phyloP scores from a whole-genome alignment of 2,329 filamentous ascomycete species.

The Botryotinia calthae region DNA sequence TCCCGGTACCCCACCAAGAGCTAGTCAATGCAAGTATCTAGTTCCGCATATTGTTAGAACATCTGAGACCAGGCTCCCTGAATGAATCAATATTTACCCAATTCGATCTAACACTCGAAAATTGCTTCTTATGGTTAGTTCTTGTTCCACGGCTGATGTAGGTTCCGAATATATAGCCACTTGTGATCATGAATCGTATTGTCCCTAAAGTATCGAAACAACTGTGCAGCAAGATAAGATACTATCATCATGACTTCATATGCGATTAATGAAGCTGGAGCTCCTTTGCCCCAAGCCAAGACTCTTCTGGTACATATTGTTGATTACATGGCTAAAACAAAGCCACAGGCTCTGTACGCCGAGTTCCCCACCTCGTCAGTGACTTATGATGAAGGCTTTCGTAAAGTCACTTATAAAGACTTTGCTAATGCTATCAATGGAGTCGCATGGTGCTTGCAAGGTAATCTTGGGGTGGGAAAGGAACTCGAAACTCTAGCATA shows the following conservation, averaged over 20 bases:
- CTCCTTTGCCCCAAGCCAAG: not conserved
- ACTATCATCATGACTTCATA: not conserved
- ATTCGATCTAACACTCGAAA: no score
- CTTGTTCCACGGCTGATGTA: no score
- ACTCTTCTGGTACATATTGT: not conserved
- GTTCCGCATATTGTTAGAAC: no score
- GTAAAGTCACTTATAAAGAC: not conserved
- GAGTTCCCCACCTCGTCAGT: not conserved
- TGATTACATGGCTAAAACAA: not conserved
- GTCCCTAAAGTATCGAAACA: no score
- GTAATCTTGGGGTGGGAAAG: not conserved
- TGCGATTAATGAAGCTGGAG: not conserved
- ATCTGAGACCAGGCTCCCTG: no score
- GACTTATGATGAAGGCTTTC: not conserved
- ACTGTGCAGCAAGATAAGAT: no score
- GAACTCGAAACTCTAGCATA: not conserved
- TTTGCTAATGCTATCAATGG: not conserved
- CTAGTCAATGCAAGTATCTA: no score
- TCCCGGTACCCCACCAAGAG: no score
- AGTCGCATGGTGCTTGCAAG: not conserved
- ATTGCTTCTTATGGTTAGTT: no score
- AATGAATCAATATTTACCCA: no score
- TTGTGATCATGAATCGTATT: no score
- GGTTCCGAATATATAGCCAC: no score
- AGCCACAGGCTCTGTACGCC: not conserved